A percentile compares a stretch with the other conserved stretches of the same genome.
These are phyloP conservation scores for Hemisphaericaspora lyxosophila DNA, from an alignment of 1,139 yeast genomes.

Conservation along the genomic window DNA sequence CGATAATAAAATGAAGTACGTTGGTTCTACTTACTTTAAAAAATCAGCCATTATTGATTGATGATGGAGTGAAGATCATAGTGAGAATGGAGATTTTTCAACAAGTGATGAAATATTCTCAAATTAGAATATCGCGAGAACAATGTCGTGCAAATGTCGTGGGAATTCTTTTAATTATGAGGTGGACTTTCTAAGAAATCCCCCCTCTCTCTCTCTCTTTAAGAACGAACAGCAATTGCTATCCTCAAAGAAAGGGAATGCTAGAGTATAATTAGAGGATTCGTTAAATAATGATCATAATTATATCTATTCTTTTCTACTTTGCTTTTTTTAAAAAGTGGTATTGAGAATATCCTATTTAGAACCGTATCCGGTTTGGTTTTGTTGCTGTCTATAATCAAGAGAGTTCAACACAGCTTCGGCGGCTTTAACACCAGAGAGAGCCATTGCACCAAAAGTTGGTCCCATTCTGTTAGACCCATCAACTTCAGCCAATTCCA, in stretches of 20 bases:
- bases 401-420: constrained; percentile 55
- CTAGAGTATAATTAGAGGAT: too few species aligned
- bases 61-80: constrained; percentile 7
- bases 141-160: too few species aligned
- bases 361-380: constrained; percentile 20
- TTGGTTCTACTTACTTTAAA: constrained; percentile 20
- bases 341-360: not conserved
- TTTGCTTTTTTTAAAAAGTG: not conserved
- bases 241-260: too few species aligned
- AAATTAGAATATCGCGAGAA: too few species aligned
- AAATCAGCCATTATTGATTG: constrained; percentile 19
- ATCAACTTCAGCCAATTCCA: constrained; percentile 78
- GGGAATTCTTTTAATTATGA: too few species aligned
- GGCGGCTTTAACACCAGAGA: constrained; percentile 76
- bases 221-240: too few species aligned
- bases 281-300: not conserved
- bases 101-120: constrained; percentile 1
- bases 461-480: constrained; percentile 86
- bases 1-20: too few species aligned
- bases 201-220: too few species aligned
- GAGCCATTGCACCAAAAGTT: constrained; percentile 80
- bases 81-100: not conserved
- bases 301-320: constrained; percentile 1
- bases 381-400: constrained; percentile 49
- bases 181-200: too few species aligned